Evolutionary conservation across 2,329 filamentous ascomycete species (phyloP), one percentile per base, ranked within the genome.

Genomic region (Emmonsia crescens): DNA sequence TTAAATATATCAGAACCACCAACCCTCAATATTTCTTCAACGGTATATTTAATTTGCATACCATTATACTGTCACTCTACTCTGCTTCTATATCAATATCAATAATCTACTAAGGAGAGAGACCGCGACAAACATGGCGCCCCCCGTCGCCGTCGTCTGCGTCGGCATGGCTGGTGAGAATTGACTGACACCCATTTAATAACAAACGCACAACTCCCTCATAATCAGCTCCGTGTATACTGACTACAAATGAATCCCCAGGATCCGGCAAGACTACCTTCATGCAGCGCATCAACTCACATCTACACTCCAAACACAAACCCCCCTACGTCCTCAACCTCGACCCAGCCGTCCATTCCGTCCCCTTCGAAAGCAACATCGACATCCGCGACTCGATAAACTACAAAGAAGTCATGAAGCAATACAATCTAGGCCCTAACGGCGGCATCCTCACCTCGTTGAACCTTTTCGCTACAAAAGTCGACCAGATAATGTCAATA

Each of bases 371-470:
- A 68, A 86, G 89, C 75, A 99, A 99, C 76, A 97, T 99, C 77
- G 94, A 99, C 77, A 99, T 99, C 69, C 91, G 95, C 70, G 94
- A 99, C 77, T 94, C 89, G 31, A 93, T 99, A 74, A 96, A 99
- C 82, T 99, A 99, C 81, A 94, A 96, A 75, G 93, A 99, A 77
- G 94, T 99, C 66, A 99, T 99, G 95, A 95, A 93, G 77, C 92
- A 97, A 77, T 97, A 96, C 76, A 96, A 96, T 72, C 84, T 99
- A 0, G 94, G 94, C 0, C 94, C 94, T 9, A 99, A 99, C 78
- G 94, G 94, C 59, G 95, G 92, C 55, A 99, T 99, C 71, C 79
- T 99, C 67, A 99, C 95, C 1, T 94, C 89, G 12, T 79, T 99
- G 57, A 99, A 99, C 74, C 84, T 99, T 31, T 99, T 99, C 74